Conservation (phyloP, 345 rosid species). For the Citrus trifoliata region DNA sequence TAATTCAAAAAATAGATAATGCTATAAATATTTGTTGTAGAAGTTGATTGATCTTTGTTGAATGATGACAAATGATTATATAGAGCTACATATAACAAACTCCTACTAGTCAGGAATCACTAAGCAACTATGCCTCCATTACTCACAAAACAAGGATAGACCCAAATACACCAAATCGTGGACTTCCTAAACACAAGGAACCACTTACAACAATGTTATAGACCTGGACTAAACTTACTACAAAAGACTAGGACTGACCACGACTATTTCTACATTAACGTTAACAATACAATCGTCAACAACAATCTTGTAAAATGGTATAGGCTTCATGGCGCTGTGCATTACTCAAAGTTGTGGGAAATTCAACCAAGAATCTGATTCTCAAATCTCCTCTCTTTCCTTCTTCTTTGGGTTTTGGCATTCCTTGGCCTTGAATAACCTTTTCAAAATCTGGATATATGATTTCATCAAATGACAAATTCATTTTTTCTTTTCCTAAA, state of each 20-base stretch:
- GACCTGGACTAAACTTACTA: no score
- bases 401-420: slow-evolving; percentile 53
- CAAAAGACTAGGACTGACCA: not conserved
- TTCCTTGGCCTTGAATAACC: slow-evolving; percentile 65
- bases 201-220: no score
- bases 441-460: slow-evolving; percentile 65
- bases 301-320: slow-evolving; percentile 53
- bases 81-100: no score
- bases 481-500: slow-evolving; percentile 57
- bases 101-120: no score
- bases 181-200: no score
- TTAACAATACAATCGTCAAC: slow-evolving; percentile 12
- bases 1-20: no score
- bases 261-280: not conserved
- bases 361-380: slow-evolving; percentile 53
- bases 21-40: no score
- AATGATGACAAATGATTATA: no score
- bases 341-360: slow-evolving; percentile 48
- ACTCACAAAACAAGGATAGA: no score
- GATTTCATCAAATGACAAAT: slow-evolving; percentile 36
- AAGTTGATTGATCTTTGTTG: no score
- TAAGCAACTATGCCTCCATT: no score
- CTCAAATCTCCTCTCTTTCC: slow-evolving; percentile 62
- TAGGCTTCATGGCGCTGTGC: slow-evolving; percentile 48
- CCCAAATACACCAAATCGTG: no score